These are phyloP conservation scores for Cyberlindnera japonica DNA, from an alignment of 805 yeast species.

Conservation along the genomic window DNA sequence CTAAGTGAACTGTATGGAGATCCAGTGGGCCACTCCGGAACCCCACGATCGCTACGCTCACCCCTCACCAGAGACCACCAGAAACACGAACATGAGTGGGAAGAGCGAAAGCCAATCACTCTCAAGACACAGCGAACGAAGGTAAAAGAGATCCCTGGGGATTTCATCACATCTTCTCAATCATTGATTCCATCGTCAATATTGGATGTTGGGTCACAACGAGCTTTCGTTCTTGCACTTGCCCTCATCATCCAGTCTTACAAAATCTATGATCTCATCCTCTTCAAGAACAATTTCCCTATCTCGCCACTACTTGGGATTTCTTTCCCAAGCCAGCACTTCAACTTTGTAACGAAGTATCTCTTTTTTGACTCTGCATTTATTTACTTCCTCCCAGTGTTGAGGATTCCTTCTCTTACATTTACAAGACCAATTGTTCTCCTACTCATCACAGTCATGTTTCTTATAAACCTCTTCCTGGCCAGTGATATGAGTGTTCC, in stretches of 20 bases:
- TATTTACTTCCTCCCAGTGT: conserved; percentile 64
- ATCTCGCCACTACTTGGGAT: conserved; percentile 31
- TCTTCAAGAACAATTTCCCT: conserved; percentile 46
- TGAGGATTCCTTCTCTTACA: conserved; percentile 72
- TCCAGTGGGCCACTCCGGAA: conserved; percentile 15
- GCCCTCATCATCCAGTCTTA: conserved; percentile 80
- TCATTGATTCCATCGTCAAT: conserved; percentile 60
- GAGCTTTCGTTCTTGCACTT: conserved; percentile 60
- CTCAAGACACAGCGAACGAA: conserved; percentile 1
- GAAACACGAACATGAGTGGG: conserved; percentile 6
- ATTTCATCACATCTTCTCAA: conserved; percentile 1
- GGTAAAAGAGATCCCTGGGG: conserved; percentile 5
- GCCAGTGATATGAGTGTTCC: conserved; percentile 51
- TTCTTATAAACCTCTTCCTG: conserved; percentile 50
- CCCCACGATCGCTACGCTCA: conserved; percentile 18
- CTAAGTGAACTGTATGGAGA: conserved; percentile 27
- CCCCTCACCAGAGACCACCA: conserved; percentile 17
- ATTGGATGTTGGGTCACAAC: conserved; percentile 73
- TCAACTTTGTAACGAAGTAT: conserved; percentile 66
- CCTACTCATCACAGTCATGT: conserved; percentile 42
- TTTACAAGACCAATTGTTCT: conserved; percentile 58
- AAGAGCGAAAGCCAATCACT: conserved; percentile 4
- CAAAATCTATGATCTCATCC: conserved; percentile 69
- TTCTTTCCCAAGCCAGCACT: conserved; percentile 43
- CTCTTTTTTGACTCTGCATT: conserved; percentile 67